phyloP scores from a whole-genome alignment of 148 eudicot genomes.

The Rhododendron williamsianum region DNA sequence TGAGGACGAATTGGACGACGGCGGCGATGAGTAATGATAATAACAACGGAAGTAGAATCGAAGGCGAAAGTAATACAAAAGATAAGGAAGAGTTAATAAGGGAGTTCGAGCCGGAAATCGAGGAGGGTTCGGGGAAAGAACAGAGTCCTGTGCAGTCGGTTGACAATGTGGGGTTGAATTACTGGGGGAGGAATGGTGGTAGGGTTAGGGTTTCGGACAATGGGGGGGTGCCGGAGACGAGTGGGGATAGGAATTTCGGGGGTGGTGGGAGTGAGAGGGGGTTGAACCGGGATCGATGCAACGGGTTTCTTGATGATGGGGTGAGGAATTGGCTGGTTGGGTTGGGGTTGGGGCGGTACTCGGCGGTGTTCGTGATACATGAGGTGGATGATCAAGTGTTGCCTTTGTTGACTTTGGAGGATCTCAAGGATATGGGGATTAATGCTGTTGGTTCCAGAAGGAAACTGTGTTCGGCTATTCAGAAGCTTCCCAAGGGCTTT shows the following conservation, averaged over 20 bases:
- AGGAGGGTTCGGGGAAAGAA: conserved; percentile 32
- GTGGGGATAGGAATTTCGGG: conserved; percentile 11
- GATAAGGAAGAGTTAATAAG: conserved; percentile 23
- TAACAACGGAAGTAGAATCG: conserved; percentile 10
- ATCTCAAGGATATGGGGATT: conserved; percentile 82
- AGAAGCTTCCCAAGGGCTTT: conserved; percentile 44
- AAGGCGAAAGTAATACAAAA: not conserved
- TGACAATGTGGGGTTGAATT: conserved; percentile 27
- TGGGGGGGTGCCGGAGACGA: conserved; percentile 9
- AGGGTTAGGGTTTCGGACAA: conserved; percentile 29
- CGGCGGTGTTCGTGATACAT: conserved; percentile 61
- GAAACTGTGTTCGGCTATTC: conserved; percentile 56
- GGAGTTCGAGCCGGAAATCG: conserved; percentile 27
- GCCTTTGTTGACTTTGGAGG: conserved; percentile 60
- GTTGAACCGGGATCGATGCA: not conserved
- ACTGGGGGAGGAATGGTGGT: conserved; percentile 19
- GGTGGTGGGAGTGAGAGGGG: conserved; percentile 2
- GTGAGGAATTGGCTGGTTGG: conserved; percentile 53
- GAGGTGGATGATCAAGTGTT: conserved; percentile 78
- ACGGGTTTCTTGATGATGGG: conserved; percentile 22
- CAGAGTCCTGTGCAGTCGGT: conserved; percentile 33
- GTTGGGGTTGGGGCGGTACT: conserved; percentile 52
- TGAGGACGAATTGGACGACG: conserved; percentile 22
- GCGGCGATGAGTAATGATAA: not conserved
- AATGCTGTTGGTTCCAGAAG: conserved; percentile 66